phyloP scores from a whole-genome alignment of 176 grass and related monocot species.

The Oryza longistaminata region DNA sequence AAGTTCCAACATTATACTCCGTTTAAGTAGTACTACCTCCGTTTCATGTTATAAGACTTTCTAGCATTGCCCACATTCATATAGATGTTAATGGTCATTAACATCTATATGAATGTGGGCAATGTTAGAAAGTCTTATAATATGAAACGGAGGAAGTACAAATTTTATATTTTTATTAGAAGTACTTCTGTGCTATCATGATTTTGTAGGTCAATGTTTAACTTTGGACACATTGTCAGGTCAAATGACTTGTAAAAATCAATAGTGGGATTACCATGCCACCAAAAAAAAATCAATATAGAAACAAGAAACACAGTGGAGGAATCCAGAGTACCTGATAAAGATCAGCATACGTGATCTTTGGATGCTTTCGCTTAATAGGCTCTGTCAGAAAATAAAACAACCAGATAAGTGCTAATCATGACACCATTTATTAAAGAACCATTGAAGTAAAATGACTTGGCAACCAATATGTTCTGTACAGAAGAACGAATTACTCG shows the following conservation, averaged over 20 bases:
- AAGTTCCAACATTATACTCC: too few species aligned
- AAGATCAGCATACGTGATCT: conserved; percentile 86
- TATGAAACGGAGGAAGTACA: too few species aligned
- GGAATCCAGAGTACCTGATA: conserved; percentile 66
- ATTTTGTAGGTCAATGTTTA: background rate
- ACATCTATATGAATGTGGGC: too few species aligned
- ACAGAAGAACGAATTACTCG: background rate
- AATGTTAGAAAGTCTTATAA: too few species aligned
- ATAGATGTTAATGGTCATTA: too few species aligned
- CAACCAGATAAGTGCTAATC: conserved; percentile 33
- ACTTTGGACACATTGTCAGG: background rate
- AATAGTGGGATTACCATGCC: background rate
- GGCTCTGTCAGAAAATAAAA: conserved; percentile 55
- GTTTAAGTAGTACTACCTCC: too few species aligned
- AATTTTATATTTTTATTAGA: background rate
- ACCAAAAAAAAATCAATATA: background rate
- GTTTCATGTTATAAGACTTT: too few species aligned
- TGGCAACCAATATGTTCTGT: background rate
- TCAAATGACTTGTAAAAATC: background rate
- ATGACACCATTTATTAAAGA: conserved; percentile 12
- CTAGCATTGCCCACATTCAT: too few species aligned
- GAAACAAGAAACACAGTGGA: background rate
- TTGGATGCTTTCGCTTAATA: conserved; percentile 77
- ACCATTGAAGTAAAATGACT: background rate
- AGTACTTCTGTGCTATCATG: background rate